Percentiles rank a stretch among this genome's conserved stretches.
Conservation (phyloP, 495 filamentous ascomycete species). For the Polyplosphaeria fusca region DNA sequence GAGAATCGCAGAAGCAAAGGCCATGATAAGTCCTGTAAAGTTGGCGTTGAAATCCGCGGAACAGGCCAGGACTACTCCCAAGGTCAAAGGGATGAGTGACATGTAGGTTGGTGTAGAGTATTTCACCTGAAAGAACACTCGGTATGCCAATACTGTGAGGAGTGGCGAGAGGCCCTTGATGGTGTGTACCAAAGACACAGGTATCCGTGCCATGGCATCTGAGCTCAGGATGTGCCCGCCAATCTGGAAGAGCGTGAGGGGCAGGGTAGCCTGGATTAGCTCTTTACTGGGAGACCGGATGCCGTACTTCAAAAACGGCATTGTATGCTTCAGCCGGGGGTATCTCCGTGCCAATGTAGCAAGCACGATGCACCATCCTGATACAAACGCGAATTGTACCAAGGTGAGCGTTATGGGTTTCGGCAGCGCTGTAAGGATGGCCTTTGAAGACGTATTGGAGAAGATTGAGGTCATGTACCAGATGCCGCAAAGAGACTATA, state of each 20-base stretch:
- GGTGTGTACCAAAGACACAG: slow-evolving; percentile 94
- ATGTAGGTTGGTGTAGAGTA: slow-evolving; percentile 88
- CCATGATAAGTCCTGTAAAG: slow-evolving; percentile 81
- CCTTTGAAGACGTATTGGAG: slow-evolving; percentile 96
- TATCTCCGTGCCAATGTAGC: slow-evolving; percentile 69
- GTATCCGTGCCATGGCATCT: slow-evolving; percentile 88
- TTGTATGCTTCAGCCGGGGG: slow-evolving; percentile 59
- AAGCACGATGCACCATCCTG: slow-evolving; percentile 77
- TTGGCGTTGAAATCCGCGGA: slow-evolving; percentile 85
- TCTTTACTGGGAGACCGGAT: slow-evolving; percentile 79
- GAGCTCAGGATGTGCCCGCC: slow-evolving; percentile 90
- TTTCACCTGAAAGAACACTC: slow-evolving; percentile 78
- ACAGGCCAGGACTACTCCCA: slow-evolving; percentile 93
- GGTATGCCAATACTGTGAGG: slow-evolving; percentile 92
- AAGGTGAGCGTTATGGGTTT: slow-evolving; percentile 91
- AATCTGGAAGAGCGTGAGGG: slow-evolving; percentile 88
- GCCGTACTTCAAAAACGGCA: slow-evolving; percentile 77
- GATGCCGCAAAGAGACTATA: slow-evolving; percentile 71
- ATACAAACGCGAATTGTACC: slow-evolving; percentile 92
- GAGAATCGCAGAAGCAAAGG: slow-evolving; percentile 80
- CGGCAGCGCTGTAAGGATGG: slow-evolving; percentile 89
- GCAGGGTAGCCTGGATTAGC: slow-evolving; percentile 81
- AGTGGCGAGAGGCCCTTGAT: slow-evolving; percentile 99
- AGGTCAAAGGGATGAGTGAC: slow-evolving; percentile 85
- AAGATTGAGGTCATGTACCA: slow-evolving; percentile 95